phyloP scores from a whole-genome alignment of 495 filamentous ascomycete genomes.

The Mytilinidion resinicola region DNA sequence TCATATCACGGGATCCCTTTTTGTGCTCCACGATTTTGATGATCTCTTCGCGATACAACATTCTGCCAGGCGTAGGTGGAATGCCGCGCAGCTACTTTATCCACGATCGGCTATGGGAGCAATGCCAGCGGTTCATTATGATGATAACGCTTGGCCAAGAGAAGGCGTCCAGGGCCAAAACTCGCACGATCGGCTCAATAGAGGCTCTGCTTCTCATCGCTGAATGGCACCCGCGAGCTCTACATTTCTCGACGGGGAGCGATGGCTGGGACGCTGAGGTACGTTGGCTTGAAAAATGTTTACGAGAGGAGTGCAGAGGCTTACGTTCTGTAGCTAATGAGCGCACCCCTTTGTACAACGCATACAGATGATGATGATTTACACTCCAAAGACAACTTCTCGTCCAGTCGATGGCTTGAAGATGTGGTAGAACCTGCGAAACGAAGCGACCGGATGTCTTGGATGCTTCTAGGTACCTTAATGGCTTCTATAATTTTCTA shows the following conservation, averaged over 20 bases:
- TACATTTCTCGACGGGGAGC: slow-evolving; percentile 49
- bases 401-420: slow-evolving; percentile 27
- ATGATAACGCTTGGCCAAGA: slow-evolving; percentile 49
- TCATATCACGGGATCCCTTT: slow-evolving; percentile 46
- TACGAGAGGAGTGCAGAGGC: too few species aligned
- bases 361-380: too few species aligned
- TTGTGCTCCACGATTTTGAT: slow-evolving; percentile 49
- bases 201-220: slow-evolving; percentile 47
- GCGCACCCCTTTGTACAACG: too few species aligned
- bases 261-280: slow-evolving; percentile 32
- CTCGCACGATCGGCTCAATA: slow-evolving; percentile 46
- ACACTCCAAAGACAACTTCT: slow-evolving; percentile 14
- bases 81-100: slow-evolving; percentile 51
- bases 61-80: slow-evolving; percentile 47
- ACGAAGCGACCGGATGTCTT: slow-evolving; percentile 52
- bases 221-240: slow-evolving; percentile 51
- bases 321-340: too few species aligned
- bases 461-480: slow-evolving; percentile 40
- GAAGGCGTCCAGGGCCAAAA: slow-evolving; percentile 33
- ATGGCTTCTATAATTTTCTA: too few species aligned
- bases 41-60: slow-evolving; percentile 44
- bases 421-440: slow-evolving; percentile 45
- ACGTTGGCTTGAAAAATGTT: too few species aligned
- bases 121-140: slow-evolving; percentile 48
- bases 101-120: slow-evolving; percentile 49